Percentiles rank a stretch among this genome's conserved stretches.
phyloP scores from a whole-genome alignment of 345 rosid species.

The Clarkia xantiana region DNA sequence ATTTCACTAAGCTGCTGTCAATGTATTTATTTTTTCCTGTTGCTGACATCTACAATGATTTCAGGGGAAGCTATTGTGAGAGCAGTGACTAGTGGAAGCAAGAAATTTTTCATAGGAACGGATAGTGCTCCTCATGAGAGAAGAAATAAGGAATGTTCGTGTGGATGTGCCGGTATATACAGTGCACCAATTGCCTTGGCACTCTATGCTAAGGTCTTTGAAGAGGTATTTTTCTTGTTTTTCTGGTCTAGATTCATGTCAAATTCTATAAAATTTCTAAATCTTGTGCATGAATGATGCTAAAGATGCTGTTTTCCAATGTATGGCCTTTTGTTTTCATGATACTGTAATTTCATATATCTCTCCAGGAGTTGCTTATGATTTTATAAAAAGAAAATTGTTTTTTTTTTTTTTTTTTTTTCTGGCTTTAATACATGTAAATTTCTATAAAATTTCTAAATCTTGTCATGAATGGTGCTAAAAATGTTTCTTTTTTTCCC shows the following conservation, averaged over 20 bases:
- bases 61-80: conserved; percentile 74
- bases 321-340: no score
- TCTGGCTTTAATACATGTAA: neutral
- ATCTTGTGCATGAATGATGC: neutral
- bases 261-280: no score
- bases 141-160: conserved; percentile 58
- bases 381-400: no score
- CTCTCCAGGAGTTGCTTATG: no score
- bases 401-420: no score
- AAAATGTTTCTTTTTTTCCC: neutral
- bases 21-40: neutral
- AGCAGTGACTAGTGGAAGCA: conserved; percentile 89
- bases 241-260: neutral
- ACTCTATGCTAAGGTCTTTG: conserved; percentile 18
- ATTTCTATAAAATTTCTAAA: no score
- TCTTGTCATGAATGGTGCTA: neutral
- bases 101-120: conserved; percentile 82
- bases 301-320: neutral
- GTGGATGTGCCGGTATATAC: conserved; percentile 76
- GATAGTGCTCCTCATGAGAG: conserved; percentile 98
- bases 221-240: conserved; percentile 12
- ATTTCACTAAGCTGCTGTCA: neutral
- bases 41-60: conserved; percentile 7
- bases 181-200: conserved; percentile 16
- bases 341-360: no score